A percentile compares a stretch with the other conserved stretches of the same genome.
These are phyloP conservation scores for Persicaria maculosa DNA, from an alignment of 148 eudicot genomes.

Conservation along the genomic window DNA sequence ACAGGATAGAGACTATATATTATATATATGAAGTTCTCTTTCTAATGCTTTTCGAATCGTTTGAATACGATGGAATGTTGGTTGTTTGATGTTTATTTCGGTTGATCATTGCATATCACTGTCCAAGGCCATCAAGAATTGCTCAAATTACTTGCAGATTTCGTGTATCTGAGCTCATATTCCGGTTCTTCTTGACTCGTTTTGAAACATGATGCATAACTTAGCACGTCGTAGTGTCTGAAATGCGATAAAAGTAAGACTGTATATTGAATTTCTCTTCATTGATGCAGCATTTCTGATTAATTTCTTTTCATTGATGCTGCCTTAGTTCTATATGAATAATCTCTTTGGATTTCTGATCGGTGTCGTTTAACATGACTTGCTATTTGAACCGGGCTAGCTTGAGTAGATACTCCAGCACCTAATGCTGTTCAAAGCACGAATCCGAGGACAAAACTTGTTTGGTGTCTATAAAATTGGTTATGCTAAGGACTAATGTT, in stretches of 20 bases:
- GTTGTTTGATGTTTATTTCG: no score
- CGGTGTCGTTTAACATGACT: background rate
- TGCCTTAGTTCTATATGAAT: background rate
- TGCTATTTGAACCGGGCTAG: background rate
- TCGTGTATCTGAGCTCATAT: background rate
- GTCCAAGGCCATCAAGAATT: background rate
- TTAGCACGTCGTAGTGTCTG: background rate
- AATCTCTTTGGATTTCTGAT: background rate
- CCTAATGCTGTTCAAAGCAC: background rate
- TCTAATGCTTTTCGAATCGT: no score
- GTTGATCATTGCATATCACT: background rate
- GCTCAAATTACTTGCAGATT: background rate
- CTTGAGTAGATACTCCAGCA: background rate
- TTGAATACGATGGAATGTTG: no score
- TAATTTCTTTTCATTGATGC: background rate
- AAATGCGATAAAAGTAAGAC: background rate
- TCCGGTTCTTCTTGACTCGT: background rate
- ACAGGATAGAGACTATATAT: no score
- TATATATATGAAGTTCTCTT: no score
- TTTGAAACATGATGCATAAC: background rate
- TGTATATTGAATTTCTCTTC: background rate
- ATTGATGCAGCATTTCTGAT: background rate
- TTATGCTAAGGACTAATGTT: background rate
- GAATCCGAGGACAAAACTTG: background rate
- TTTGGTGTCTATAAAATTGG: background rate